Base-by-base conservation (phyloP, 129 eudicot genomes). In the Deinandra increscens region DNA sequence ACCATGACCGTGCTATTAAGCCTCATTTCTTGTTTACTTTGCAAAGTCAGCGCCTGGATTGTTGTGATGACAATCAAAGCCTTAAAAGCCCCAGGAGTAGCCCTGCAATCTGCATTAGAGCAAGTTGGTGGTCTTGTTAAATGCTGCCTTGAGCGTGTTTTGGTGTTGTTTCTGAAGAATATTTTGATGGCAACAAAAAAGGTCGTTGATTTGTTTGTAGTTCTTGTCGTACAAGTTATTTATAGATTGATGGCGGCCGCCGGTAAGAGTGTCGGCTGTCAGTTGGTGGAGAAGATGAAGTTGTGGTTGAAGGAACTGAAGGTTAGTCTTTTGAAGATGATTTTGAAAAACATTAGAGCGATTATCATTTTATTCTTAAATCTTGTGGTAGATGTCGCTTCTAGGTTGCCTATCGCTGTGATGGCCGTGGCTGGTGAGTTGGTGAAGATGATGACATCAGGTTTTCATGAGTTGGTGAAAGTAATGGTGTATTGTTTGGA, bases 1-100 rank as follows among this genome's bases (percentile, higher is more conserved):
- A 42, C 76, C 59, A 15, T 84, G 50, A 73, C 48, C 70, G 10
- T 61, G 53, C 7, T 76, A 9, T 69, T 78, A 10, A 77, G 60
- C 71, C 71, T 84, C 14, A 7, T 81, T 58, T 75, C 79, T 3
- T 70, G 63, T 5, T 7, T 84, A 14, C 60, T 84, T 63, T 77
- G 82, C 70, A 66, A 60, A 4, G n/a, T 39, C 29, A 20, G 60
- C 1, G 80, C 80, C 1, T 60, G 29, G n/a, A 39, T 84, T 44
- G 48, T 81, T 4, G 87, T 81, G 51, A 37, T 84, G 42, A 17
- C 78, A 15, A 69, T 89, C 73, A 87, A 86, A 45, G 85, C 75
- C 0, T 69, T 84, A 15, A 74, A 75, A 73, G 80, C 82, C 22
- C 90, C 92, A 0, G 92, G 92, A 1, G 84, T 70, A 38, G 83